These are phyloP conservation scores for Patellifolia procumbens DNA, from an alignment of 179 eudicot genomes.

Conservation along the genomic window DNA sequence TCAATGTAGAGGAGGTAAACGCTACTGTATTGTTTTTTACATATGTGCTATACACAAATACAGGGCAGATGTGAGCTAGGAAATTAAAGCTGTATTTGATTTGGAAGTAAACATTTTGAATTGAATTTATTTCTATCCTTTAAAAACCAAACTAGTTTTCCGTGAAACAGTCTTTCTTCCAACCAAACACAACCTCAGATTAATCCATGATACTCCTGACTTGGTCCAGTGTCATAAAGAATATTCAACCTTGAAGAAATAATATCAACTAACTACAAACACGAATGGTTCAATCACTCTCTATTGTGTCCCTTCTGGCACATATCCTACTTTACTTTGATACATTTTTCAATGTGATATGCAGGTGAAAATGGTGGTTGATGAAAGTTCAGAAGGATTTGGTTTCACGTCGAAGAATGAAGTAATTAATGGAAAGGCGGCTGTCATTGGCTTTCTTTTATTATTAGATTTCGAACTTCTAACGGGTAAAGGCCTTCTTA, in stretches of 20 bases:
- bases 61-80: too few species aligned
- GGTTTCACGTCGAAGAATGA: conserved; percentile 82
- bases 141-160: too few species aligned
- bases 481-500: conserved; percentile 92
- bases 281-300: neutral
- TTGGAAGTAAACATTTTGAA: neutral
- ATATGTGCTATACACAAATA: neutral
- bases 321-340: neutral
- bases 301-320: neutral
- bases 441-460: conserved; percentile 82
- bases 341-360: conserved; percentile 10
- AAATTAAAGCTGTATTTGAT: neutral
- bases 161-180: too few species aligned
- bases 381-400: conserved; percentile 71
- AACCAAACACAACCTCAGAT: too few species aligned
- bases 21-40: neutral
- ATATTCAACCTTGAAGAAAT: neutral
- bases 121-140: too few species aligned
- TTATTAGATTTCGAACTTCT: conserved; percentile 89
- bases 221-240: neutral
- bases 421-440: conserved; percentile 91
- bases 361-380: conserved; percentile 91
- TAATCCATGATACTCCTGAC: neutral
- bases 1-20: conserved; percentile 85
- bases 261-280: neutral